Evolutionary conservation across 306 rosid genomes (phyloP).

Genomic region (Vicia villosa): DNA sequence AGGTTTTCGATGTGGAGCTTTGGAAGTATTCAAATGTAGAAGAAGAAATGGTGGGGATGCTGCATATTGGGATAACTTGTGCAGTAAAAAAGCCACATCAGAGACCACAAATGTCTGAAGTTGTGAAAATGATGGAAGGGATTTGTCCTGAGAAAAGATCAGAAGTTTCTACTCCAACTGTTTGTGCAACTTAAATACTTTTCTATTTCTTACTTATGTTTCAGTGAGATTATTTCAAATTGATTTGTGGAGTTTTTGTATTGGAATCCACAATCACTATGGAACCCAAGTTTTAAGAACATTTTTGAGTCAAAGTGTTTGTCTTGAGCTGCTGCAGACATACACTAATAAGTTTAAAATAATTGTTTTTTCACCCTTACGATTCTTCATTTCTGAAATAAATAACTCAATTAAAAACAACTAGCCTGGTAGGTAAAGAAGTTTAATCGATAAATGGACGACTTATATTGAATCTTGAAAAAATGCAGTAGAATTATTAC

Average conservation of each 20-base stretch:
- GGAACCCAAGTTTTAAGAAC: too few relatives aligned
- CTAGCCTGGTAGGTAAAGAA: too few relatives aligned
- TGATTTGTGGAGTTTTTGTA: background rate
- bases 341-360: too few relatives aligned
- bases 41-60: constrained; percentile 94
- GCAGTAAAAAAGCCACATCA: constrained; percentile 72
- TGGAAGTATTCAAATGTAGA: constrained; percentile 77
- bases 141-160: constrained; percentile 54
- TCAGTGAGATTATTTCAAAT: constrained; percentile 47
- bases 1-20: constrained; percentile 84
- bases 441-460: too few relatives aligned
- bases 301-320: too few relatives aligned
- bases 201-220: constrained; percentile 48
- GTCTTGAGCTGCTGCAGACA: too few relatives aligned
- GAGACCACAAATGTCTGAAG: constrained; percentile 67
- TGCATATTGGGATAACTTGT: constrained; percentile 85
- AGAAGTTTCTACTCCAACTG: constrained; percentile 52
- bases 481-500: too few relatives aligned
- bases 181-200: constrained; percentile 43
- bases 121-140: constrained; percentile 65
- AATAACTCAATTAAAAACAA: too few relatives aligned
- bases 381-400: too few relatives aligned
- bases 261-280: too few relatives aligned
- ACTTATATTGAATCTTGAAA: too few relatives aligned
- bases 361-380: too few relatives aligned